Evolutionary conservation across 2,329 filamentous ascomycete species (phyloP), one percentile per base, ranked within the genome.

Genomic region (Paecilomyces sp.): DNA sequence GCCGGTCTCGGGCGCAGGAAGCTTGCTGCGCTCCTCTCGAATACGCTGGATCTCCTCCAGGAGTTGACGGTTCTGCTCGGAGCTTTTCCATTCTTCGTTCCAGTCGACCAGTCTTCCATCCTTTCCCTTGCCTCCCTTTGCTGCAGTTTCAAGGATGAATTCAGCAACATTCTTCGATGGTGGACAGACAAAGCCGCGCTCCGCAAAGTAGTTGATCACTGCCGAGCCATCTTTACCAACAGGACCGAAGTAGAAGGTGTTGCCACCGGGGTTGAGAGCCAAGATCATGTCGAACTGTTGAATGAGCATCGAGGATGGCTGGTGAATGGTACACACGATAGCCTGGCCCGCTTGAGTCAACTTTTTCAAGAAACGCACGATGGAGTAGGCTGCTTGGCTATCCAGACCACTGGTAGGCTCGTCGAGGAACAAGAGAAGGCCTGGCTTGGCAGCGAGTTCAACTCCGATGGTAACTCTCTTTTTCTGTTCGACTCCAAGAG

Each of bases 261-360:
- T 88, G 22, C 86, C 87, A 15, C 85, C 86, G 0, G 82, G 86
- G 66, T 88, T 88, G 33, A 90, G 78, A 1, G 86, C 85, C 1
- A 91, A 79, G 18, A 90, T 84, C 82, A 88, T 88, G 70, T 90
- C 88, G 72, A 91, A 91, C 67, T 90, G 82, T 67, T 89, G 82
- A 59, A 90, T 86, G 1, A 90, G 77, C 61, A 88, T 81, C 1
- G 85, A 86, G 1, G 84, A 88, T 3, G 88, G 88, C 67, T 90
- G 88, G 67, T 90, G 88, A 58, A 90, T 90, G 0, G 88, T 90
- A 72, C 88, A 90, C 57, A 91, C 78, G 62, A 91, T 89, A 7
- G 87, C 87, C 67, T 90, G 86, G 1, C 87, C 88, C 12, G 86
- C 84, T 7, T 80, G 77, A 4, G 85, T 80, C 2, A 90, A 79